Evolutionary conservation across 2,329 filamentous ascomycete species (phyloP).

Genomic region (Alternaria arbusti): DNA sequence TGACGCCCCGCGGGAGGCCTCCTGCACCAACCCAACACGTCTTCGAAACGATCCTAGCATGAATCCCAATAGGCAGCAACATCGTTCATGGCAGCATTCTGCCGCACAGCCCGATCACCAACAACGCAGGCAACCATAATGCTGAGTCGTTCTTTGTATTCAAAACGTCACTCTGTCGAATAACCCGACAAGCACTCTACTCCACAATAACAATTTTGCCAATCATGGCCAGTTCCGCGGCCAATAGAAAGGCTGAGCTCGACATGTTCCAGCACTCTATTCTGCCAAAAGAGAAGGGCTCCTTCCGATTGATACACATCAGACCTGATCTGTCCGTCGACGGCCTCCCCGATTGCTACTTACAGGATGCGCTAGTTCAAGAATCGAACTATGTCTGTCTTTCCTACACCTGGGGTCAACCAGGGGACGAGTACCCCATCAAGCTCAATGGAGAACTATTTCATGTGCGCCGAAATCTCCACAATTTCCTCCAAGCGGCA

Average conservation of each 20-base stretch:
- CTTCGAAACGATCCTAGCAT: neutral
- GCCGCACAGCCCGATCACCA: too few relatives aligned
- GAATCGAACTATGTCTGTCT: neutral
- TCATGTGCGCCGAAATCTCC: neutral
- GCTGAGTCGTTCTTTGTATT: too few relatives aligned
- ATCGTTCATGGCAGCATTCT: too few relatives aligned
- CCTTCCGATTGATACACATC: neutral
- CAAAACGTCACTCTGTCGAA: too few relatives aligned
- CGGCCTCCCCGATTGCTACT: neutral
- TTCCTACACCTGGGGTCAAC: neutral
- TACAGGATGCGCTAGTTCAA: neutral
- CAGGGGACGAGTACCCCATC: neutral
- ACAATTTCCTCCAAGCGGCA: neutral
- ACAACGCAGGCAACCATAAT: too few relatives aligned
- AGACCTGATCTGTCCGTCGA: neutral
- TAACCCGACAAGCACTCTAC: too few relatives aligned
- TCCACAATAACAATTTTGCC: too few relatives aligned
- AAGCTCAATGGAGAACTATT: neutral
- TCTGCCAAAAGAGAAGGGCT: neutral
- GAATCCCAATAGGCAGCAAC: too few relatives aligned
- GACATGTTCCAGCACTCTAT: neutral
- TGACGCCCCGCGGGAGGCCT: neutral
- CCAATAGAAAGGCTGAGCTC: too few relatives aligned
- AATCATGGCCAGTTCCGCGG: too few relatives aligned
- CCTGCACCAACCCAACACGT: neutral